phyloP scores from a whole-genome alignment of 805 yeast genomes.

The Schizosaccharomyces lindneri region DNA sequence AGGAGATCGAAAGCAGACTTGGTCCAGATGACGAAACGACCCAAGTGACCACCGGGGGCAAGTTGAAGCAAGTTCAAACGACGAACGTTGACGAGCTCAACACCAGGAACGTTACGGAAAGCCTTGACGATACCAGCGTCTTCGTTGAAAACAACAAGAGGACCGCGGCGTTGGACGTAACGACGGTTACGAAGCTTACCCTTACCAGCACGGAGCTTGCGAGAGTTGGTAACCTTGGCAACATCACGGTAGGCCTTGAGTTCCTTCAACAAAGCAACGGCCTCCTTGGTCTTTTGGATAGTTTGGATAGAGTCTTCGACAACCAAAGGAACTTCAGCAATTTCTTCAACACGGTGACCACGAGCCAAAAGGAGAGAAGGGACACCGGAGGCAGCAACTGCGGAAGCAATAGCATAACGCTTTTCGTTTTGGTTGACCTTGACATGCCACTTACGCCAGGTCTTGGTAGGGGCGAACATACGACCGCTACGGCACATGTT shows the following conservation, averaged over 20 bases:
- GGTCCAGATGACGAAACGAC: conserved; percentile 99
- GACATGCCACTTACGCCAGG: conserved; percentile 99
- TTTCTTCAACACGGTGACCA: conserved; percentile 98
- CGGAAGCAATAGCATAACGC: conserved; percentile 99
- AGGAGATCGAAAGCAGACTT: conserved; percentile 91
- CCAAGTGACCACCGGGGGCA: conserved; percentile 99
- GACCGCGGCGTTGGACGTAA: conserved; percentile 98
- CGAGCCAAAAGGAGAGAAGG: conserved; percentile 96
- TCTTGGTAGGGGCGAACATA: conserved; percentile 99
- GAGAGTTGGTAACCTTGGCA: conserved; percentile 92
- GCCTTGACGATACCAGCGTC: conserved; percentile 97
- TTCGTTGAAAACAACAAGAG: conserved; percentile 81
- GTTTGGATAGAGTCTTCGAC: conserved; percentile 82
- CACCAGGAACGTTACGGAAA: conserved; percentile 99
- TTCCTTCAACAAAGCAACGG: conserved; percentile 92
- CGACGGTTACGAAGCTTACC: conserved; percentile 99
- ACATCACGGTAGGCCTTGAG: conserved; percentile 97
- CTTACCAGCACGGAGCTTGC: conserved; percentile 98
- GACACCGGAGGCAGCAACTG: conserved; percentile 96
- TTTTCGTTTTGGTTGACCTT: conserved; percentile 99
- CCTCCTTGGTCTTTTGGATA: conserved; percentile 90
- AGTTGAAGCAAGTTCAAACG: conserved; percentile 88
- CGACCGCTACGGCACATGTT: conserved; percentile 99
- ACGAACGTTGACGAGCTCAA: conserved; percentile 81
- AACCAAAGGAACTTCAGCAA: conserved; percentile 95